Evolutionary conservation across 805 yeast genomes (phyloP).

Genomic region (Candida verbasci): DNA sequence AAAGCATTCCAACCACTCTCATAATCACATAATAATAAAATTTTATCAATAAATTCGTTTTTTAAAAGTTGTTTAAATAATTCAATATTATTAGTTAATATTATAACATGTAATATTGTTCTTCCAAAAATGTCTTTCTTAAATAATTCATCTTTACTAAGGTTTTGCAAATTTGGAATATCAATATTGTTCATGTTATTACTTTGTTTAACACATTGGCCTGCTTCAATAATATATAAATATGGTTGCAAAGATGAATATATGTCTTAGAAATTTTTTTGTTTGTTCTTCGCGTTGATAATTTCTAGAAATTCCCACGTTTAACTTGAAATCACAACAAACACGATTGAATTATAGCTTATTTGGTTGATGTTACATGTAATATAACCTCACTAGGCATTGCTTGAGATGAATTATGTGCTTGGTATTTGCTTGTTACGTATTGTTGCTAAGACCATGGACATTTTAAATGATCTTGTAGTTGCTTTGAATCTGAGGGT

Average conservation of each 20-base stretch:
- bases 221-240: not conserved
- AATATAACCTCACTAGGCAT: too few relatives aligned
- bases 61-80: conserved; percentile 43
- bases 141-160: conserved; percentile 31
- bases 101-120: conserved; percentile 53
- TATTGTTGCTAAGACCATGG: too few relatives aligned
- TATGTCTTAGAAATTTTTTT: too few relatives aligned
- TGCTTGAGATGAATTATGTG: too few relatives aligned
- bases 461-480: too few relatives aligned
- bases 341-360: too few relatives aligned
- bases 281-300: not conserved
- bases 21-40: conserved; percentile 45
- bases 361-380: too few relatives aligned
- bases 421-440: too few relatives aligned
- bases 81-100: conserved; percentile 46
- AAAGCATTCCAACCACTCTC: conserved; percentile 83
- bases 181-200: conserved; percentile 9
- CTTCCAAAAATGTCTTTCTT: conserved; percentile 70
- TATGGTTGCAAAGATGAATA: not conserved
- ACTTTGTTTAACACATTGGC: conserved; percentile 11
- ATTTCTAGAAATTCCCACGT: too few relatives aligned
- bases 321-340: too few relatives aligned
- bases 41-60: conserved; percentile 42
- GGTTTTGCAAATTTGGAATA: conserved; percentile 9
- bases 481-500: too few relatives aligned